Base-by-base conservation (phyloP, 148 eudicot species). In the Vaccinium darrowii region DNA sequence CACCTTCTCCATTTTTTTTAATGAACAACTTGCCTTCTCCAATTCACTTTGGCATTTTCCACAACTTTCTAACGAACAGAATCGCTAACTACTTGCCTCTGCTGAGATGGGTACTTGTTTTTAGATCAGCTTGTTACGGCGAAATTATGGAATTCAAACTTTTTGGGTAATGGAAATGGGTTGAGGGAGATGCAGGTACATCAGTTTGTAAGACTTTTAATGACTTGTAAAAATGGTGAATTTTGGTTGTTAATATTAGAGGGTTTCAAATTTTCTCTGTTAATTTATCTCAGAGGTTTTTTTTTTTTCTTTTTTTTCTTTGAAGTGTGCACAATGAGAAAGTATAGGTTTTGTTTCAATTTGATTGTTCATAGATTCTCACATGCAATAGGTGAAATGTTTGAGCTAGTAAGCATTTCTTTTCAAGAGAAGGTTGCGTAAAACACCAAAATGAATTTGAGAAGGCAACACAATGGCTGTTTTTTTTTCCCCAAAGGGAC, bases 321-420 rank as follows among this genome's bases (percentile, higher is more conserved):
- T 8, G 11, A 62, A 1, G 52, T 21, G 79, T 74, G 78, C 14
- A 21, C 23, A 74, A 74, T 47, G 18, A 33, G 51, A 74, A 74
- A 76, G 33, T n/a, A 3, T 8, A 33, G 2, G 69, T 16, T 80
- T 58, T 80, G 15, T 57, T n/a, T n/a, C 51, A 56, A 10, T 81
- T 81, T 81, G 83, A 56, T 43, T 39, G 73, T 81, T 62, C 7
- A 12, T 63, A 13, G 33, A 72, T 81, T 25, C 76, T 36, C 52
- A 8, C 15, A 3, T 82, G 25, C 76, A 50, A 16, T 82, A 15
- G 76, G 30, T 53, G 63, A 58, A 52, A 54, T 78, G 60, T 23
- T 25, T 53, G 62, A 58, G 63, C 57, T 18, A 47, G 8, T 1
- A 43, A 60, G 73, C 74, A 13, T 47, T 49, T 50, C 21, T n/a